Evolutionary conservation across 768 basidiomycete species (phyloP), one percentile per base, ranked within the genome.

Genomic region (Suillus weaverae): DNA sequence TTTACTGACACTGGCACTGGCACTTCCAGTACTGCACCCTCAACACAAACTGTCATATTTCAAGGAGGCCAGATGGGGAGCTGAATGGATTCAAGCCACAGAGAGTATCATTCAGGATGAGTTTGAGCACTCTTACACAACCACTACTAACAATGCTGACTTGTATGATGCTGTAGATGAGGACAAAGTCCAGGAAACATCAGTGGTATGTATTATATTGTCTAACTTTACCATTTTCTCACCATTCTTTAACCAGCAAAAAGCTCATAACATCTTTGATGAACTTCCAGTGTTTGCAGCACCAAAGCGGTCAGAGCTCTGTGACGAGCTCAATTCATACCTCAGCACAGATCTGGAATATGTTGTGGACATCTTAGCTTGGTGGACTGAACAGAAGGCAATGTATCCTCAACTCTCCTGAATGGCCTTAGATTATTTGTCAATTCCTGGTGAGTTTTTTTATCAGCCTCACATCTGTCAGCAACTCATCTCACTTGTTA

Each of bases 361-460:
- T 48, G 70, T 72, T 16, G 53, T 20, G 1, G 69, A 79, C 54
- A 33, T 68, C 1, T 60, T 80, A 54, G 20, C 26, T n/a, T 80
- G 77, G 78, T 80, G 79, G 79, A 20, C 30, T 8, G 63, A 73
- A 6, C 51, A 63, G 8, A 64, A 65, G 26, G 8, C 60, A 8
- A 63, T 66, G 1, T 80, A 70, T 63, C 78, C 77, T 13, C 56
- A 62, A 10, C 73, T 80, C 2, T 76, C 72, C 1, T 63, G 70
- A 0, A 78, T 81, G 78, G 79, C 74, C 3, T 48, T 76, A 3
- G 74, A 80, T 59, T 79, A 79, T 57, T 67, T 76, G 2, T 65
- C 64, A 13, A 74, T 78, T 54, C 77, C 73, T 5, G 72, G 76
- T 77, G 61, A 33, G 70, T 74, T 64, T 14, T 68, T 63, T 4